These are phyloP conservation scores for Globisporangium sylvaticum DNA, from an alignment of 352 stramenopile genomes.

Conservation along the genomic window DNA sequence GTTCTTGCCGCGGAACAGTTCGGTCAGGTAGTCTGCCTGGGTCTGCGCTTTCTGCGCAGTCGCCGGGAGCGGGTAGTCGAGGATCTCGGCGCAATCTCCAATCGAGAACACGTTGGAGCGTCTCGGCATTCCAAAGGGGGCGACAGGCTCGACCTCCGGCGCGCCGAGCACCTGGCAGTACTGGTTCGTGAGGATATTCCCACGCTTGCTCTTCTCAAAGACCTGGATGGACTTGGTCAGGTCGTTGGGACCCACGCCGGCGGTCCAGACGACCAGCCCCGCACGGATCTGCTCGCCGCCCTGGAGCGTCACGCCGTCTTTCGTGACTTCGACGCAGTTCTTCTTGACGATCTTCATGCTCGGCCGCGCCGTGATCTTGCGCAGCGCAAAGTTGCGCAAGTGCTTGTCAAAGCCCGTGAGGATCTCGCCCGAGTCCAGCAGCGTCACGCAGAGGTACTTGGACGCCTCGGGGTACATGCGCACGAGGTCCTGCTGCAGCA, in stretches of 20 bases:
- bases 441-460: constrained; percentile 63
- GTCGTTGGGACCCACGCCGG: constrained; percentile 70
- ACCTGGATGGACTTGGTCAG: constrained; percentile 72
- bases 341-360: constrained; percentile 82
- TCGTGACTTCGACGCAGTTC: constrained; percentile 66
- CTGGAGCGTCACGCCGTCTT: constrained; percentile 59
- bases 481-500: constrained; percentile 90
- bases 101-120: constrained; percentile 92
- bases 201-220: constrained; percentile 76
- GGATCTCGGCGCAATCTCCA: constrained; percentile 91
- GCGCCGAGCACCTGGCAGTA: constrained; percentile 75
- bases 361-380: constrained; percentile 74
- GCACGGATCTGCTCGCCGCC: constrained; percentile 52
- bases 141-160: constrained; percentile 47
- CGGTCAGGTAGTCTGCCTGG: constrained; percentile 63
- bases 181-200: constrained; percentile 82
- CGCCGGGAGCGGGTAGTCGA: constrained; percentile 84
- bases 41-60: constrained; percentile 90
- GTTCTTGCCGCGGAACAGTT: constrained; percentile 54
- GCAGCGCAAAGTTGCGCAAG: constrained; percentile 64
- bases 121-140: constrained; percentile 61
- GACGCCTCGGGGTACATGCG: constrained; percentile 74
- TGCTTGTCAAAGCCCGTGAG: constrained; percentile 67
- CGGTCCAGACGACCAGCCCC: constrained; percentile 74
- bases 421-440: constrained; percentile 71